Conservation (phyloP, 2,329 filamentous ascomycete genomes). For the Tolypocladium cylindrosporum region DNA sequence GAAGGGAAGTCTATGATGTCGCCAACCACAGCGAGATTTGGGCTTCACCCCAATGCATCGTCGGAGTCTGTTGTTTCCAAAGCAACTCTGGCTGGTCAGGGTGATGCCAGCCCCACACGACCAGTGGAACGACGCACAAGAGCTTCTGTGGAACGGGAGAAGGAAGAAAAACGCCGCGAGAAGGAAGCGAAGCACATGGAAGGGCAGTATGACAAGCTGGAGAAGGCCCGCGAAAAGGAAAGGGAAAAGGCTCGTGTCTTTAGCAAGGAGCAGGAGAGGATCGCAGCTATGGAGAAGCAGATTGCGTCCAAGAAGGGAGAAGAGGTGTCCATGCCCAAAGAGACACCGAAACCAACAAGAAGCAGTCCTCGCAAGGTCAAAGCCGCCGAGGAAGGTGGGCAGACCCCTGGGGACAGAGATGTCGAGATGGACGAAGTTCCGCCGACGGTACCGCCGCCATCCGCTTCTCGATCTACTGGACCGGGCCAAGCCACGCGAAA, state of each 20-base stretch:
- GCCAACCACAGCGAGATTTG: conserved; percentile 38
- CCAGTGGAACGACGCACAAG: conserved; percentile 39
- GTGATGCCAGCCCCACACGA: conserved; percentile 30
- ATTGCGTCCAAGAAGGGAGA: conserved; percentile 43
- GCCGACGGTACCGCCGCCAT: conserved; percentile 48
- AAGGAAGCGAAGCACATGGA: conserved; percentile 53
- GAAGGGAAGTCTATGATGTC: conserved; percentile 51
- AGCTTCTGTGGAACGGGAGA: conserved; percentile 51
- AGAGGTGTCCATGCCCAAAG: conserved; percentile 29
- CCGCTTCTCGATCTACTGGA: conserved; percentile 41
- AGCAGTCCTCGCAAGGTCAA: conserved; percentile 43
- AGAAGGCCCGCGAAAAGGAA: conserved; percentile 61
- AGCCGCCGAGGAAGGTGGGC: conserved; percentile 18
- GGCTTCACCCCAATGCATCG: conserved; percentile 32
- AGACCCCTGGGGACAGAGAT: conserved; percentile 29
- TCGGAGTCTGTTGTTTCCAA: conserved; percentile 34
- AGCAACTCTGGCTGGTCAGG: conserved; percentile 5
- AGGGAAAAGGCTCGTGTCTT: conserved; percentile 55
- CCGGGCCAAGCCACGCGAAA: conserved; percentile 37
- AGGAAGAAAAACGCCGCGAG: conserved; percentile 55
- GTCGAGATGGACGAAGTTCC: conserved; percentile 48
- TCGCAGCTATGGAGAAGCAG: conserved; percentile 43
- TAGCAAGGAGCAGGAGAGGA: conserved; percentile 46
- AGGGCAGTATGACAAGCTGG: conserved; percentile 52
- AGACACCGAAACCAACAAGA: conserved; percentile 32